These are phyloP conservation scores for Ceratonia siliqua DNA, from an alignment of 306 rosid genomes.

Conservation along the genomic window DNA sequence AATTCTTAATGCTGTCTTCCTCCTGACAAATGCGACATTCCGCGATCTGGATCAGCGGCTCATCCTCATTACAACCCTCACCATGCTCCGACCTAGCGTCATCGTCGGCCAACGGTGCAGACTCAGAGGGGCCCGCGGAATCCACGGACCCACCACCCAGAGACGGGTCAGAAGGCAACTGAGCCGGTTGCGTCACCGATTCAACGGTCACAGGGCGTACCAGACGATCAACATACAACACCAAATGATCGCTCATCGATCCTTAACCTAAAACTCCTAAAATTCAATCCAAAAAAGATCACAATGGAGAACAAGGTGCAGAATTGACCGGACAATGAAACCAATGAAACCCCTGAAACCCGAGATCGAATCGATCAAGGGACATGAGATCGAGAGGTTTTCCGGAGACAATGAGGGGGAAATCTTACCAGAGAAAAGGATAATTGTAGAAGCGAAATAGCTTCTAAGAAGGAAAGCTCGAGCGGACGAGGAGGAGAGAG, in stretches of 20 bases:
- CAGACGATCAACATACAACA: conserved; percentile 72
- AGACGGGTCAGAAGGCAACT: conserved; percentile 39
- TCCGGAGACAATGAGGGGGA: conserved; percentile 31
- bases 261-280: background rate
- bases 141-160: conserved; percentile 13
- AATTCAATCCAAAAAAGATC: conserved; percentile 18
- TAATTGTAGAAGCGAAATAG: background rate
- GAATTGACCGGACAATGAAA: background rate
- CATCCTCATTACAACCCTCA: conserved; percentile 57
- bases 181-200: conserved; percentile 48
- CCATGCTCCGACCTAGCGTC: conserved; percentile 19
- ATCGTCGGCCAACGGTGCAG: conserved; percentile 29
- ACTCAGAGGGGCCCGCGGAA: conserved; percentile 39
- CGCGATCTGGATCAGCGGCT: conserved; percentile 69
- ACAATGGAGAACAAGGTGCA: background rate
- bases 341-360: conserved; percentile 15
- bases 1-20: conserved; percentile 67
- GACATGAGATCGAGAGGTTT: conserved; percentile 24
- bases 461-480: background rate
- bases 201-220: conserved; percentile 49
- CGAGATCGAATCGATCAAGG: conserved; percentile 36
- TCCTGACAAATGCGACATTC: conserved; percentile 99
- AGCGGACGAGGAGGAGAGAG: conserved; percentile 17
- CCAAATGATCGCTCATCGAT: conserved; percentile 87
- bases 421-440: conserved; percentile 39